These are phyloP conservation scores for Malassezia obtusa DNA, from an alignment of 1,284 basidiomycete species.

Conservation along the genomic window DNA sequence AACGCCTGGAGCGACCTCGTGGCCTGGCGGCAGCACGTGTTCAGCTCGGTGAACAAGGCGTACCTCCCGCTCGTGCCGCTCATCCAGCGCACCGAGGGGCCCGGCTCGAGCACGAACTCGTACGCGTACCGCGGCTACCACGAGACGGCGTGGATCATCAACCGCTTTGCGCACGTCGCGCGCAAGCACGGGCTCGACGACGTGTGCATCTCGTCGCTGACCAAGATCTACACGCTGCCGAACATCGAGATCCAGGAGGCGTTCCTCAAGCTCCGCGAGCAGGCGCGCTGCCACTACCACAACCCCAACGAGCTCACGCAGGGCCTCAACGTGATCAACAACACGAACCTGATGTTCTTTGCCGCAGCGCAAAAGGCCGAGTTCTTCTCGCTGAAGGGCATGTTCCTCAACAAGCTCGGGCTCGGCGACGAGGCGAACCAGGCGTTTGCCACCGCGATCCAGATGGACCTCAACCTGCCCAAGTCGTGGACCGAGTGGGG, in stretches of 20 bases:
- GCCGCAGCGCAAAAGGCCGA: slow-evolving; percentile 89
- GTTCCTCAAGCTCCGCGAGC: slow-evolving; percentile 95
- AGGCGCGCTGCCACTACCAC: slow-evolving; percentile 98
- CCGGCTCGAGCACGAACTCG: slow-evolving; percentile 55
- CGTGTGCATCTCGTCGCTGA: slow-evolving; percentile 86
- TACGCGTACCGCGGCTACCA: slow-evolving; percentile 97
- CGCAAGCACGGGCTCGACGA: slow-evolving; percentile 92
- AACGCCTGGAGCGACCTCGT: slow-evolving; percentile 97
- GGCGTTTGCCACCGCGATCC: slow-evolving; percentile 66
- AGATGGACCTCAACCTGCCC: slow-evolving; percentile 85
- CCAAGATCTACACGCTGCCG: slow-evolving; percentile 95
- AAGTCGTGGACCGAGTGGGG: slow-evolving; percentile 99
- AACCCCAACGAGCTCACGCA: slow-evolving; percentile 84
- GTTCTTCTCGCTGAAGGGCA: slow-evolving; percentile 98
- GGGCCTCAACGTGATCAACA: slow-evolving; percentile 96
- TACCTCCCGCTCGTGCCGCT: slow-evolving; percentile 68
- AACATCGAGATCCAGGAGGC: slow-evolving; percentile 99
- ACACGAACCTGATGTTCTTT: slow-evolving; percentile 98
- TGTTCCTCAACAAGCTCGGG: slow-evolving; percentile 86
- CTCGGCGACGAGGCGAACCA: slow-evolving; percentile 82
- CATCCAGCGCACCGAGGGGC: slow-evolving; percentile 52
- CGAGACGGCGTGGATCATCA: slow-evolving; percentile 99
- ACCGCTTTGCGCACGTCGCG: slow-evolving; percentile 98
- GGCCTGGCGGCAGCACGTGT: slow-evolving; percentile 86
- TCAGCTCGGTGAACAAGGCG: slow-evolving; percentile 87